Conservation (phyloP, 169 alveolate genomes). For the Plasmodium inui region DNA sequence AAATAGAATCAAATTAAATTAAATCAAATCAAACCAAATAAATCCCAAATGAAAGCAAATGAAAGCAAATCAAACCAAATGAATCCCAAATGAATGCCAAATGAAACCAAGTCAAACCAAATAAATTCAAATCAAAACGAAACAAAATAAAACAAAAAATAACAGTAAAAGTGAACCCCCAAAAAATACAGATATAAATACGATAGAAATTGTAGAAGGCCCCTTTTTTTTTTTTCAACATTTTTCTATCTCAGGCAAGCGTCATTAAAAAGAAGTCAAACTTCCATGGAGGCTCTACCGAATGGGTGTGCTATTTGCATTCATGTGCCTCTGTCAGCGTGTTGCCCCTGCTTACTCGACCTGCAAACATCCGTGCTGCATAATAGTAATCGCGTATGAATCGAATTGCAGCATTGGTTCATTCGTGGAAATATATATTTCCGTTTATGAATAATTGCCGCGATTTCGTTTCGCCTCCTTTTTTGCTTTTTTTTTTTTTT, state of each 20-base stretch:
- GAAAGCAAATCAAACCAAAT: too few relatives aligned
- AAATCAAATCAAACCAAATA: too few relatives aligned
- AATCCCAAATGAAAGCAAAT: too few relatives aligned
- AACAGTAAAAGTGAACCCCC: neutral
- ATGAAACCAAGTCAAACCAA: too few relatives aligned
- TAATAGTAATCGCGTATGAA: neutral
- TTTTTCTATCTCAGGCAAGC: neutral
- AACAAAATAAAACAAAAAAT: neutral
- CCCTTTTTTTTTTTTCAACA: neutral
- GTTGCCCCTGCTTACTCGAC: neutral
- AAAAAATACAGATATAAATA: too few relatives aligned
- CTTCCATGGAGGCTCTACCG: neutral
- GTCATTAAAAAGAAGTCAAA: neutral
- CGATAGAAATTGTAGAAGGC: neutral
- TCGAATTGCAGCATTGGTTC: neutral
- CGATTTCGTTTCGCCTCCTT: neutral
- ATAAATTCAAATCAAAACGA: neutral
- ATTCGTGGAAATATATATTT: neutral
- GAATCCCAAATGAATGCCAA: too few relatives aligned
- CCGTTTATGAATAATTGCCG: neutral
- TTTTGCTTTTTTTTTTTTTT: too few relatives aligned
- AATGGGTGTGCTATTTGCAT: neutral
- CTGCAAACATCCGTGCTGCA: neutral
- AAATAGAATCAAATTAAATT: too few relatives aligned
- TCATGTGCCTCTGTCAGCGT: neutral